These are phyloP conservation scores for Artemisia tridentata DNA, from an alignment of 129 eudicot species.

Conservation along the genomic window DNA sequence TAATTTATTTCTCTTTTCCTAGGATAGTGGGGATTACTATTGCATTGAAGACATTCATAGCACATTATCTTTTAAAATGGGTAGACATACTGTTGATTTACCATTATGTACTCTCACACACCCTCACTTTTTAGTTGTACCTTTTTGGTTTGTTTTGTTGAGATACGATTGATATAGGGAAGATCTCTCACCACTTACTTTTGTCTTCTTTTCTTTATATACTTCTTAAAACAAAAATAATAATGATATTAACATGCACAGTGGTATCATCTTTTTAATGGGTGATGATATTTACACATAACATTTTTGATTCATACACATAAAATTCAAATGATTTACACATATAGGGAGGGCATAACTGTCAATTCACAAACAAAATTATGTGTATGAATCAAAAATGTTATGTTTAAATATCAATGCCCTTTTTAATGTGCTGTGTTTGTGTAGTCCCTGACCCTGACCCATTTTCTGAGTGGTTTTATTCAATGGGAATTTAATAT, in stretches of 20 bases:
- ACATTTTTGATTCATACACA: too few relatives aligned
- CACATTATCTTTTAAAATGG: constrained; percentile 21
- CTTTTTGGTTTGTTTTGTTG: constrained; percentile 34
- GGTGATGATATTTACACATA: too few relatives aligned
- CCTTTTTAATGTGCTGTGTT: constrained; percentile 32
- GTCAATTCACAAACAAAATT: too few relatives aligned
- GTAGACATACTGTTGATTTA: constrained; percentile 32
- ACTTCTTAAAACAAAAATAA: too few relatives aligned
- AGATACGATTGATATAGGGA: constrained; percentile 35
- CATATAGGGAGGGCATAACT: too few relatives aligned
- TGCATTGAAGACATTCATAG: constrained; percentile 20
- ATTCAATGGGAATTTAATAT: constrained; percentile 28
- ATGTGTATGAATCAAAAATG: too few relatives aligned
- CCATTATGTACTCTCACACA: constrained; percentile 12
- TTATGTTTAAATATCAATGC: too few relatives aligned
- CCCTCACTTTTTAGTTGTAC: constrained; percentile 11
- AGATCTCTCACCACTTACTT: constrained; percentile 43
- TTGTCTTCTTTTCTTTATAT: constrained; percentile 30
- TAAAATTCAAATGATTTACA: too few relatives aligned
- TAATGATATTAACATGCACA: constrained; percentile 8
- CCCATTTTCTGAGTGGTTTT: constrained; percentile 30
- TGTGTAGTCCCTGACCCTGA: constrained; percentile 28
- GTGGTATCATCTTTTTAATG: not conserved
- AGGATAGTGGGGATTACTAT: constrained; percentile 21
- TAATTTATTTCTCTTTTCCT: not conserved